Evolutionary conservation across 139 green algal genomes (phyloP).

Genomic region (Yamagishiella unicocca): DNA sequence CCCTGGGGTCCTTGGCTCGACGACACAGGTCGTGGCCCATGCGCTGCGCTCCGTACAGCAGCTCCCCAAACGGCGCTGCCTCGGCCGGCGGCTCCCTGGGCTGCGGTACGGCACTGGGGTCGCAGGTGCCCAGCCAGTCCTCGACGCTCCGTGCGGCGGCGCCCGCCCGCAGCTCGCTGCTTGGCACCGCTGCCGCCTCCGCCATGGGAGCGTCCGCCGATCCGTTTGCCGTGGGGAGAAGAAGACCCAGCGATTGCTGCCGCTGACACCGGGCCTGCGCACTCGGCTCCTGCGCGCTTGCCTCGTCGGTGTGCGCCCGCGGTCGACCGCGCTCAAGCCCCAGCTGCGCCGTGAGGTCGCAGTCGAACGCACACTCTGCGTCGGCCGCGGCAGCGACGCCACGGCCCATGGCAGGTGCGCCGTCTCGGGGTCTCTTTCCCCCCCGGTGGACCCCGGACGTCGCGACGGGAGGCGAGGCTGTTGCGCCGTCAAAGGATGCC

Average conservation of each 20-base stretch:
- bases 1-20: neutral
- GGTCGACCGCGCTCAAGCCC: neutral
- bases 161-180: neutral
- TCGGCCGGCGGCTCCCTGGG: conserved; percentile 1
- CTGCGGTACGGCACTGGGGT: neutral
- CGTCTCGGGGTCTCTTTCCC: neutral
- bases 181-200: neutral
- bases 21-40: neutral
- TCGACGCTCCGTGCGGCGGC: neutral
- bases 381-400: neutral
- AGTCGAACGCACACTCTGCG: neutral
- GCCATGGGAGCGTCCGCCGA: neutral
- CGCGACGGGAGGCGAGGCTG: neutral
- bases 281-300: neutral
- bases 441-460: neutral
- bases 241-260: neutral
- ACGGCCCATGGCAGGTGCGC: neutral
- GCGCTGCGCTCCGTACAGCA: conserved; percentile 1
- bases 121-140: neutral
- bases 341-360: neutral
- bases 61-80: neutral
- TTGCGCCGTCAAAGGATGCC: neutral
- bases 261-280: neutral
- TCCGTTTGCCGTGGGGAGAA: neutral
- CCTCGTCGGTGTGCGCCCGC: neutral